Evolutionary conservation across 495 filamentous ascomycete species (phyloP), one percentile per base, ranked within the genome.

Genomic region (Aspergillus conjunctus): DNA sequence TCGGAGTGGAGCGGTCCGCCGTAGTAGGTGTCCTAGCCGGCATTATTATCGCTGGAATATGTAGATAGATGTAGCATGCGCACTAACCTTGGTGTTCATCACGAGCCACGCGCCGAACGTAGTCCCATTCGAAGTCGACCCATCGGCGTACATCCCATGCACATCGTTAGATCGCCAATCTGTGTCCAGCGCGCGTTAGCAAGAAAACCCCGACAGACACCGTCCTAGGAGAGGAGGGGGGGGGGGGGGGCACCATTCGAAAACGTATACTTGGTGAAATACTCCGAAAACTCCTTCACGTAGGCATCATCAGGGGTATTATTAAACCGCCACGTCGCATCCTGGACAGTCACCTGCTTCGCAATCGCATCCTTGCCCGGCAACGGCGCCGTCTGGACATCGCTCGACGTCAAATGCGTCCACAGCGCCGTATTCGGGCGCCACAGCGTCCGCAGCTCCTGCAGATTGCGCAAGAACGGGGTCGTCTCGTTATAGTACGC

Each of bases 181-280:
- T 72, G 14, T 18, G n/a, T n/a, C 17, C 8, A 7, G 0, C 2
- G 18, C 17, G 22, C 31, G 22, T 45, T 22, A 15, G 1, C 14
- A 51, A 55, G 37, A 41, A 1, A 41, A 1, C 10, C 37, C 10
- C 37, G 37, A 41, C 10, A 41, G 37, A 4, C 15, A 46, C 15
- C 14, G 43, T 32, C 32, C 18, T 12, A 22, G 0, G 20, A 51
- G 51, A 1, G 30, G 21, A 7, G 18, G 30, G 26, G 45, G 18
- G 4, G 58, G 1, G 5, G 21, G 15, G 18, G 11, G 58, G 17
- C 56, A 73, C 71, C 66, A 41, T 78, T 79, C 0, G 74, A 68
- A 51, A 86, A 86, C 0, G 80, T 79, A 57, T 86, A 85, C 58
- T 86, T 86, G 17, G 82, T 85, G 51, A 85, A 85, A 59, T 84